Evolutionary conservation across 2,329 filamentous ascomycete species (phyloP), one percentile per base, ranked within the genome.

Genomic region (Pestalotiopsis fici): DNA sequence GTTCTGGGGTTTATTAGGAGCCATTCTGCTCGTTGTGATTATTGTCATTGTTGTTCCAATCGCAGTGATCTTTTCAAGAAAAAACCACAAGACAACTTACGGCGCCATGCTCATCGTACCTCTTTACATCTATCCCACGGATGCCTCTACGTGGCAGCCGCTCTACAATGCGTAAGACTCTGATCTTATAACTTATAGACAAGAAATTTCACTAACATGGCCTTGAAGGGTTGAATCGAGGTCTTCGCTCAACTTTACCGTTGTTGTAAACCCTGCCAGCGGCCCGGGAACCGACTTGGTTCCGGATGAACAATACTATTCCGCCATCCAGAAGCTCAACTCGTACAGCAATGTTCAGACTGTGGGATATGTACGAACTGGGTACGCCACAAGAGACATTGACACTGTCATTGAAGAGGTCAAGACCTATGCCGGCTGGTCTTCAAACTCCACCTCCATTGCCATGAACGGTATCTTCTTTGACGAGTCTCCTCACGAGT

Each of bases 381-480:
- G 59, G 4, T 61, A 61, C 12, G 59, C 59, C 59, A 61, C 59
- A 5, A 35, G 59, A n/a, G 28, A 61, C 27, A 35, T 61, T n/a
- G 28, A 25, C n/a, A 39, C 23, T 15, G 59, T 61, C n/a, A 61
- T 43, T 31, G 35, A 43, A 9, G 59, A 61, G 27, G 59, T 61
- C 27, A 23, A 21, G 28, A 61, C 59, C 31, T 61, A 61, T 23
- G 59, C 59, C 25, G 59, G 59, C 37, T 61, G 59, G 59, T 61
- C 59, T n/a, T 25, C 28, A 23, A 61, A 61, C 28, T 61, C 59
- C 12, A 27, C 15, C 13, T 61, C 59, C 59, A 25, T 61, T 43
- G 59, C 27, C 15, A 35, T 61, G 59, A 35, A n/a, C 31, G 59
- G 59, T 39, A 61, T 61, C 28, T 61, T 61, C 59, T 61, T 61